These are phyloP conservation scores for Mycena leptocephala DNA, from an alignment of 768 basidiomycete species.

Conservation along the genomic window DNA sequence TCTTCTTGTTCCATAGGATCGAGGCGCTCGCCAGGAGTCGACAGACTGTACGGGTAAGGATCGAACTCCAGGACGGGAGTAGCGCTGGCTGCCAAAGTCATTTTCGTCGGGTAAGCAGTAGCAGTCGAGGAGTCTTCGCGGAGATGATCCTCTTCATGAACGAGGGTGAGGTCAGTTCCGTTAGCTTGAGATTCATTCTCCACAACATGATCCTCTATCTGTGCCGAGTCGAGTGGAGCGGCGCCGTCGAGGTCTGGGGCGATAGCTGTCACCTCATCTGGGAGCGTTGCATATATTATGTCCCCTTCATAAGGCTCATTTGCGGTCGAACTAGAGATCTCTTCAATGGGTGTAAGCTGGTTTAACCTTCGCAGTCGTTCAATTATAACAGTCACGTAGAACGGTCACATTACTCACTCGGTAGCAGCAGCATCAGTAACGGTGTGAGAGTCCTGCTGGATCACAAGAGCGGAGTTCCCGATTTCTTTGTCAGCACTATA, in stretches of 20 bases:
- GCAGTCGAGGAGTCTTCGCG: neutral
- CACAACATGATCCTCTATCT: neutral
- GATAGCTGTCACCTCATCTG: neutral
- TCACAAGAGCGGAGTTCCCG: neutral
- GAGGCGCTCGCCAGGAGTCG: conserved; percentile 52
- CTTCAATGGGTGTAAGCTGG: neutral
- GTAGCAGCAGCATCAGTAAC: neutral
- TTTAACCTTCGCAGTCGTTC: neutral
- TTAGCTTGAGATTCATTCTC: neutral
- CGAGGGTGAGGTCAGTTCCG: neutral
- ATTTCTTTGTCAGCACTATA: neutral
- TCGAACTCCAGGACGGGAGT: conserved; percentile 54
- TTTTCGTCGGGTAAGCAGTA: conserved; percentile 2
- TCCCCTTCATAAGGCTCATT: neutral
- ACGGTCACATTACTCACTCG: conserved; percentile 1
- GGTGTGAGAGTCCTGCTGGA: neutral
- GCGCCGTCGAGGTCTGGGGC: neutral
- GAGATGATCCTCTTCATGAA: neutral
- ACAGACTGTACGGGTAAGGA: conserved; percentile 66
- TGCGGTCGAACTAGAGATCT: neutral
- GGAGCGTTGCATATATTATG: neutral
- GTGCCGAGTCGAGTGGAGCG: neutral
- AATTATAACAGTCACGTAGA: too few species aligned
- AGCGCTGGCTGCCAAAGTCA: conserved; percentile 44
- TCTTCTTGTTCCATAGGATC: conserved; percentile 27